Conservation (phyloP, 768 basidiomycete species). For the Xerocomellus chrysenteron region DNA sequence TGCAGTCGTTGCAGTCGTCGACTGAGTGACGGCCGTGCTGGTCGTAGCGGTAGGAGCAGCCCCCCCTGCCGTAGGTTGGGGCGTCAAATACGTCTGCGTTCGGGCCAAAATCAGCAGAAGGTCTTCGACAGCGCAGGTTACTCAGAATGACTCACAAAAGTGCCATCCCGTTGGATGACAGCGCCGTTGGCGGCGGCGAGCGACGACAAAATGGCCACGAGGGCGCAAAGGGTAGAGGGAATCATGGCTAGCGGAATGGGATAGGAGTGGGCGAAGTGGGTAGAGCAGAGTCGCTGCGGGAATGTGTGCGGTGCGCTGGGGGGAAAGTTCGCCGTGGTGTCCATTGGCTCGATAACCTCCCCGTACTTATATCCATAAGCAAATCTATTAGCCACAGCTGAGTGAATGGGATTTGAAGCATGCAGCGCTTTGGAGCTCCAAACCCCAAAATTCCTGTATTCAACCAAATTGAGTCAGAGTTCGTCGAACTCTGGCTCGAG, state of each 20-base stretch:
- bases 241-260: neutral
- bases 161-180: conserved; percentile 16
- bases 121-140: no score
- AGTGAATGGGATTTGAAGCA: neutral
- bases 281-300: neutral
- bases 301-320: neutral
- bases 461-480: neutral
- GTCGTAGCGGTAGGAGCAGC: neutral
- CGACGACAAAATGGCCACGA: conserved; percentile 9
- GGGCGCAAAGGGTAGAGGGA: conserved; percentile 4
- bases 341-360: neutral
- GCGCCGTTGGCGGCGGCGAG: conserved; percentile 16
- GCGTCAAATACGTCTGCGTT: conserved; percentile 8
- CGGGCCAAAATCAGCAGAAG: neutral
- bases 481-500: no score
- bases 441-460: neutral
- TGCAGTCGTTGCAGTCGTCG: neutral
- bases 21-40: neutral
- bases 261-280: neutral
- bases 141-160: conserved; percentile 7
- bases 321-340: neutral
- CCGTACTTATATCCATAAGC: conserved; percentile 8
- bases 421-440: no score
- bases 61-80: conserved; percentile 2
- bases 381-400: conserved; percentile 12